Base-by-base conservation (phyloP, 169 alveolate species). In the Babesia sp. region DNA sequence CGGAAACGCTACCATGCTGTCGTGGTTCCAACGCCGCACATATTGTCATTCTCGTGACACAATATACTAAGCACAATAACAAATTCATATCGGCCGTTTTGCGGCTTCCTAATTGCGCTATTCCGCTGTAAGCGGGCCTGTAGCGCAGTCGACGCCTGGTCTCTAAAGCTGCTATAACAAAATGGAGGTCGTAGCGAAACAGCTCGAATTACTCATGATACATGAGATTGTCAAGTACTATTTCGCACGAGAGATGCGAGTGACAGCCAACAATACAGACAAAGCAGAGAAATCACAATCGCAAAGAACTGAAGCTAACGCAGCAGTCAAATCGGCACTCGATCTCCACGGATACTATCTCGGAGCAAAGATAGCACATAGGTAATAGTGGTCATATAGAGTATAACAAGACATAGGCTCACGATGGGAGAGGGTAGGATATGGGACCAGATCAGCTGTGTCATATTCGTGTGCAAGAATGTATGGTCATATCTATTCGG, bases 401-500 rank as follows among this genome's bases (percentile, higher is more conserved):
- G 0, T n/a, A 3, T 18, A 36, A 22, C 1, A 22, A 3, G 20
- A 14, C 18, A 0, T 46, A 81, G 89, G 60, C 53, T 81, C 46
- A 81, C 89, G 45, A 46, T 81, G 0, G 29, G 59, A 3, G 33
- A 60, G 50, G 77, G 81, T n/a, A 37, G 81, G 14, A 72, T 81
- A 41, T 72, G 84, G 84, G 89, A 81, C 48, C 74, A 53, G 45
- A 81, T 71, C 46, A 72, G 60, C 53, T 71, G 89, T 24, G 69
- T 81, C 66, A 55, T 81, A 6, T 81, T 81, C 37, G 58, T 81
- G 24, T 81, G 89, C 79, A 51, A 76, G 56, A 44, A 81, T 37
- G 54, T 81, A 34, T 81, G 89, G 84, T 60, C 63, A 14, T 81
- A 71, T 56, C 54, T 81, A 36, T 81, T 81, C 50, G 84, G 84